Evolutionary conservation across 768 basidiomycete species (phyloP), one percentile per base, ranked within the genome.

Genomic region (Collybia sordida): DNA sequence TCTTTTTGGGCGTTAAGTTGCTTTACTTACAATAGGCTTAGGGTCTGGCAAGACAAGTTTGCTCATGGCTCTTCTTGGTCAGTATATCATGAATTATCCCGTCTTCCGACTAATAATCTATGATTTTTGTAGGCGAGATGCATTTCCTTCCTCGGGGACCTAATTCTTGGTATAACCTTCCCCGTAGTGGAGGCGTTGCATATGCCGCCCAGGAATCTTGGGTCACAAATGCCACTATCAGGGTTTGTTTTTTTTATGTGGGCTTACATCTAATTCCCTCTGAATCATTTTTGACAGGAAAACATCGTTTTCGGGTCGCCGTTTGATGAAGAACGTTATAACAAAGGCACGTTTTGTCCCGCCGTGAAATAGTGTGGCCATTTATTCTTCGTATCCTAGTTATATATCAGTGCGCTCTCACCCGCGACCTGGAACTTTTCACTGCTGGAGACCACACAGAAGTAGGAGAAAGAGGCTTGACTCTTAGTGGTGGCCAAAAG

Each of bases 121-220:
- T 12, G 9, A 17, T 19, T 28, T 24, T 38, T 43, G 31, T 14
- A 74, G 76, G 83, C 25, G 85, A 88, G 62, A 81, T 88, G 82
- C 82, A 86, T 59, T 83, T 81, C 56, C 64, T 78, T 3, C 78
- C 77, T 0, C 66, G 69, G 6, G 64, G 67, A 4, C 69, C 77
- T 0, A 75, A 78, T 37, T 81, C 86, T 0, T 86, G 80, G 77
- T 87, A 78, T 66, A 82, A 80, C 52, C 75, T 92, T 1, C 90
- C 90, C 6, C 72, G 88, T 3, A 67, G 67, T 2, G 76, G 76
- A 1, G 88, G 90, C 3, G 78, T 94, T 23, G 82, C 88, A 0
- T 91, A 88, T 61, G 86, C 86, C 4, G 85, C 86, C 2, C 90
- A 94, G 62, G 89, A 91, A 59, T 82, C 86, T 3, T 94, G 89